Evolutionary conservation across 164 flowering plant species (phyloP).

Genomic region (Sedum album): DNA sequence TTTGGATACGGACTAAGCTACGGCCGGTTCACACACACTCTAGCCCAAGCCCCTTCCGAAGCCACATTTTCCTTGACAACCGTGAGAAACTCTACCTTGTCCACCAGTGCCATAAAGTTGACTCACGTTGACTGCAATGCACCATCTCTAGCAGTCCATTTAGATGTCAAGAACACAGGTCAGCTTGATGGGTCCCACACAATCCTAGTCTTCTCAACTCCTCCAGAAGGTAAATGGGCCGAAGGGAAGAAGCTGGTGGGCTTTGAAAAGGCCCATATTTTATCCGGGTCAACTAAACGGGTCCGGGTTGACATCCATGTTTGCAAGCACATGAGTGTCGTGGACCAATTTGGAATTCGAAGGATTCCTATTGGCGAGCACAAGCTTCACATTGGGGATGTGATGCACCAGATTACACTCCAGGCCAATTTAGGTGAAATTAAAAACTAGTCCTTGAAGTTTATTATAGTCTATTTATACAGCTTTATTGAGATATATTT

Average conservation of each 20-base stretch:
- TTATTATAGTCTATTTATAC: neutral
- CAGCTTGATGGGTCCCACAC: conserved; percentile 46
- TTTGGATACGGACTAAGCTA: conserved; percentile 74
- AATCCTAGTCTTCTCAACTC: conserved; percentile 34
- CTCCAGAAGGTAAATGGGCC: conserved; percentile 25
- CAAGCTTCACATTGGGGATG: conserved; percentile 40
- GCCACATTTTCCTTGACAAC: conserved; percentile 22
- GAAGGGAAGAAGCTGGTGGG: conserved; percentile 33
- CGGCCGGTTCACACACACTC: conserved; percentile 32
- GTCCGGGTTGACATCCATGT: conserved; percentile 30
- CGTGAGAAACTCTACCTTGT: conserved; percentile 21
- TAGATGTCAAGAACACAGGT: conserved; percentile 51
- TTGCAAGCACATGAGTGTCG: conserved; percentile 37
- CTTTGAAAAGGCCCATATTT: conserved; percentile 43
- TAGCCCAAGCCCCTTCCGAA: conserved; percentile 28
- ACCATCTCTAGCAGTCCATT: conserved; percentile 19
- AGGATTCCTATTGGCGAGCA: conserved; percentile 60
- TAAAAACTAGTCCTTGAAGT: neutral
- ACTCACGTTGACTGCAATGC: conserved; percentile 30
- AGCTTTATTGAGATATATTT: neutral
- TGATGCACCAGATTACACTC: conserved; percentile 34
- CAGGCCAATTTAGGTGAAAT: conserved; percentile 16
- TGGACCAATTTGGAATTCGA: conserved; percentile 39
- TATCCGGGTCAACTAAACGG: conserved; percentile 23
- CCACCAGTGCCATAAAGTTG: conserved; percentile 20